Evolutionary conservation across 1,284 basidiomycete genomes (phyloP), one percentile per base, ranked within the genome.

Genomic region (Entoloma clypeatum): DNA sequence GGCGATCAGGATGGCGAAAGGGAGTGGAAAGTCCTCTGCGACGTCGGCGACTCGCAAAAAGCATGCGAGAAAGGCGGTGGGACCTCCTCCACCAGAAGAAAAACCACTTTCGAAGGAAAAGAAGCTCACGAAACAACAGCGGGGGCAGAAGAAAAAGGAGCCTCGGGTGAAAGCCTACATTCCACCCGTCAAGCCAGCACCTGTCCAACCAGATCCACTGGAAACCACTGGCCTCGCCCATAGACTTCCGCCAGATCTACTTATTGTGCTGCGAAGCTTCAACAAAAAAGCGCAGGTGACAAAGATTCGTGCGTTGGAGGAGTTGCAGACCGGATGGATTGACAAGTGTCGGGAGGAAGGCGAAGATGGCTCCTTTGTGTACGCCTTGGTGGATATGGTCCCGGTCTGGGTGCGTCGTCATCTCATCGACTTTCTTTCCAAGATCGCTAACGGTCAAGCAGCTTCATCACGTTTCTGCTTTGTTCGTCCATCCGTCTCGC

Each of bases 241-340:
- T 55, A 68, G 68, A n/a, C 65, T 94, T 8, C 84, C 88, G 0
- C 77, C 92, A 0, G 92, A 94, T 34, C 71, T 98, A 13, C 75
- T 95, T 10, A 79, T 99, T 16, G 75, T 92, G 1, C 71, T 98
- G 35, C 69, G 91, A 37, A 79, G 81, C 41, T 70, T 98, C 31
- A 81, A 79, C 22, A 99, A 99, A 75, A 97, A 96, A 69, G 93
- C 96, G 49, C 77, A 79, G 13, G 77, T 92, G 29, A 98, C 95
- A 1, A 86, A 92, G 58, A 69, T 77, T 11, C 83, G 88, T 52
- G 93, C 92, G 0, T 65, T 98, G 45, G 95, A 98, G 57, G 92
- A 94, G 44, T 63, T 99, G 17, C 73, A 77, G 46, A 60, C 74
- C 7, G 71, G 62, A 1, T 95, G 89, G 89, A 64, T 91, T 17